Percentiles rank a stretch among this genome's conserved stretches.
Conservation (phyloP, 768 basidiomycete species). For the Pholiota microspora region DNA sequence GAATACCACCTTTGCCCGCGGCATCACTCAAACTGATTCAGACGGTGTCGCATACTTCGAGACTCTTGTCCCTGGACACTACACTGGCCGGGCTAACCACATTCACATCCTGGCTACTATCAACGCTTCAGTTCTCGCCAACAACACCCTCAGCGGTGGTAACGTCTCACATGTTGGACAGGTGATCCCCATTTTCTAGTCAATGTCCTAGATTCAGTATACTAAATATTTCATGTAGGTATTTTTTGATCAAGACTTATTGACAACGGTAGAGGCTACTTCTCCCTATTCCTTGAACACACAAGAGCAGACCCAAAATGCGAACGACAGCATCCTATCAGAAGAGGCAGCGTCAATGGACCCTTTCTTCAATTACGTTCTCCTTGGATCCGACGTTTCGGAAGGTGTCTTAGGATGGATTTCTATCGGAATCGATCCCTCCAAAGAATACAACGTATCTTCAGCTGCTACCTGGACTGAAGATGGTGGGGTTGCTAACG, state of each 20-base stretch:
- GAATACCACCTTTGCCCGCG: slow-evolving; percentile 9
- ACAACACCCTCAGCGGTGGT: slow-evolving; percentile 8
- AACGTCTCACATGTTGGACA: slow-evolving; percentile 11
- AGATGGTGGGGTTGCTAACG: not conserved
- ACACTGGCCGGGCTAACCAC: slow-evolving; percentile 10
- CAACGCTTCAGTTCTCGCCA: slow-evolving; percentile 9
- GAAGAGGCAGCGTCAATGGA: slow-evolving; percentile 7
- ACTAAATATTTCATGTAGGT: not conserved
- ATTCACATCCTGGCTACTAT: slow-evolving; percentile 9
- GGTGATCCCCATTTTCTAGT: not conserved
- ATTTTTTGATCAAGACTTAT: slow-evolving; percentile 11
- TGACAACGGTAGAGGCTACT: slow-evolving; percentile 2
- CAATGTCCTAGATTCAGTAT: not conserved
- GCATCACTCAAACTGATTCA: slow-evolving; percentile 8
- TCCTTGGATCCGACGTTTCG: slow-evolving; percentile 1
- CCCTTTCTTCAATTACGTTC: slow-evolving; percentile 10
- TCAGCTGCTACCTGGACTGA: slow-evolving; percentile 6
- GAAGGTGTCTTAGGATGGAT: slow-evolving; percentile 11
- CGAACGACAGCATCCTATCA: slow-evolving; percentile 5
- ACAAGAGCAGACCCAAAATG: slow-evolving; percentile 4
- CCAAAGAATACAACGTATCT: not conserved
- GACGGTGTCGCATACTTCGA: slow-evolving; percentile 10
- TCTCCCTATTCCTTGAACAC: slow-evolving; percentile 7
- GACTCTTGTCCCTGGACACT: slow-evolving; percentile 10
- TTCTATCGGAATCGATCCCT: slow-evolving; percentile 8